Base-by-base conservation (phyloP, 2,329 filamentous ascomycete species). In the Pezicula neosporulosa region DNA sequence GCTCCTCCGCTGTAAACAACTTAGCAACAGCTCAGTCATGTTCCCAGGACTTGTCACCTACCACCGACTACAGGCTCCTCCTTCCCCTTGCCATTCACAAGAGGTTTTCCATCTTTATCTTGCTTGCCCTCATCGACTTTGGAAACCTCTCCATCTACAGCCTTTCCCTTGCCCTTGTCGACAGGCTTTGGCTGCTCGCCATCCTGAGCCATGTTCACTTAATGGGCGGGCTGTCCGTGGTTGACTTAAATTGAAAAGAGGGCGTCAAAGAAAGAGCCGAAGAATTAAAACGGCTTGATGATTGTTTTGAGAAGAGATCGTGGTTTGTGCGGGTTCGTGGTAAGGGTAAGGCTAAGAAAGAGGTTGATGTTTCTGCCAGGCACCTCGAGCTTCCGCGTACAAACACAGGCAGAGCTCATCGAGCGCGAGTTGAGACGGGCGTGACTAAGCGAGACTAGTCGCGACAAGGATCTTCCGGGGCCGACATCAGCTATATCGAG, bases 111-210 rank as follows among this genome's bases (percentile, higher is more conserved):
- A 70, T 89, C 86, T 66, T 85, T 85, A 63, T 80, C 80, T 63
- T 82, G 82, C 70, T 81, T 76, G 52, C 71, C 70, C 49, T 83
- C 81, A 62, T 78, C 77, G 30, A 64, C 68, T 65, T 88, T 83
- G 66, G 84, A 83, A 55, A 81, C 77, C 63, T 82, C 81, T 53
- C 60, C 60, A 54, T 90, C 86, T 56, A 85, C 79, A 57, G 86
- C 90, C 79, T 97, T 99, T 69, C 85, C 93, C 80, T 99, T 99
- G 74, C 91, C 92, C 82, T 97, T 97, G 74, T 96, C 90, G 70
- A 85, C 81, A 70, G 87, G 77, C 73, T 88, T 89, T 71, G 88
- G 81, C 79, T 86, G 82, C 75, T 96, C 89, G 77, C 87, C 90
- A 74, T 95, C 90, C 80, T 96, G 89, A 76, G 92, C 92, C 94